Evolutionary conservation across 371 early-diverging fungal genomes (phyloP).

Genomic region (Mucor velutinosus): DNA sequence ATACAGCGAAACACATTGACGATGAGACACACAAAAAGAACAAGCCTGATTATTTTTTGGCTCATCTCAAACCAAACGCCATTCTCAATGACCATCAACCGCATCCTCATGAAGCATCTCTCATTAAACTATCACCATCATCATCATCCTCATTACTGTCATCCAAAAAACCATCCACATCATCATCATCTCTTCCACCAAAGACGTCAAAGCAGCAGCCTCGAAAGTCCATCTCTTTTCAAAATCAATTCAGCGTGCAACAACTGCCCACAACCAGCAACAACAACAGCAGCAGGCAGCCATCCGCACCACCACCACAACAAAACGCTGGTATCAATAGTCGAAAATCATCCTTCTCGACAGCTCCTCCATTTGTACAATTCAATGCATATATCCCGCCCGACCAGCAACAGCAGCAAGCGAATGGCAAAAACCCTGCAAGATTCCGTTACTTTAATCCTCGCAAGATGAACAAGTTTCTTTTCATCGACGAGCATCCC

Average conservation of each 20-base stretch:
- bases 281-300: background rate
- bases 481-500: conserved; percentile 58
- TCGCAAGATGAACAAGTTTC: conserved; percentile 54
- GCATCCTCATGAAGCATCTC: conserved; percentile 6
- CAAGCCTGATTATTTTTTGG: conserved; percentile 23
- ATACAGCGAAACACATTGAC: background rate
- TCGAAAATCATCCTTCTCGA: conserved; percentile 18
- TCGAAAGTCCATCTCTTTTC: conserved; percentile 20
- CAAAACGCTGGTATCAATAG: background rate
- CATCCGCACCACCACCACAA: conserved; percentile 8
- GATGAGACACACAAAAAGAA: background rate
- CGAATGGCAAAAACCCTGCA: conserved; percentile 32
- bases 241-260: conserved; percentile 24
- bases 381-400: conserved; percentile 18
- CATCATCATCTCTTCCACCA: background rate
- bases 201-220: conserved; percentile 5
- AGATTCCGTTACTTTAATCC: conserved; percentile 58
- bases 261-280: too few relatives aligned
- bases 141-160: background rate
- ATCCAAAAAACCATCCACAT: background rate
- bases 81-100: conserved; percentile 7
- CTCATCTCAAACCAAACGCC: conserved; percentile 22
- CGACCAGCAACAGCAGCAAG: conserved; percentile 6
- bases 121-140: background rate
- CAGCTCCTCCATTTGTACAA: conserved; percentile 27